Percentiles rank a stretch among this genome's conserved stretches.
These are phyloP conservation scores for Heteromeles arbutifolia DNA, from an alignment of 306 rosid species.

Conservation along the genomic window DNA sequence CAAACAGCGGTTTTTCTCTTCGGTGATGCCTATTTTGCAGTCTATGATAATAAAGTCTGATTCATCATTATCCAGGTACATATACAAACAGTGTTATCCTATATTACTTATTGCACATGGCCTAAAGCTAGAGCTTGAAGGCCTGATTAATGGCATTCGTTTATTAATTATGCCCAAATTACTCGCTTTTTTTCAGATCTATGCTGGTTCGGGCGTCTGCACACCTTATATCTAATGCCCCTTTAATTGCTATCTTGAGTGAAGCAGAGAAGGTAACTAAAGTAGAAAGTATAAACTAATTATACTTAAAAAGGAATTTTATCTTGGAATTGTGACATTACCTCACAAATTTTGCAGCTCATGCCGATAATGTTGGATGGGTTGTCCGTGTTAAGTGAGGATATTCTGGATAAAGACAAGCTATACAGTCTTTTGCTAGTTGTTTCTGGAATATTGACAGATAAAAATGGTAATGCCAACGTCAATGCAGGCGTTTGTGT, in stretches of 20 bases:
- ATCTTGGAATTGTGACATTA: conserved; percentile 12
- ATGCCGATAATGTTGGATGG: conserved; percentile 69
- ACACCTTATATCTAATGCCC: conserved; percentile 64
- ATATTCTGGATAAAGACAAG: conserved; percentile 54
- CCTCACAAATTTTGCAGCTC: conserved; percentile 55
- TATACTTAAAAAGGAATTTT: neutral
- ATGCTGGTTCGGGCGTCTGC: conserved; percentile 63
- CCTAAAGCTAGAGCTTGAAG: conserved; percentile 2
- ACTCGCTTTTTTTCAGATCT: conserved; percentile 44
- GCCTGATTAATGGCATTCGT: conserved; percentile 1
- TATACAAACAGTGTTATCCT: neutral
- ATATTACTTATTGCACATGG: conserved; percentile 4
- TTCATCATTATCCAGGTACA: conserved; percentile 63
- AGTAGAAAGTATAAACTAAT: neutral
- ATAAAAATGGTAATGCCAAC: conserved; percentile 57
- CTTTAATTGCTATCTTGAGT: conserved; percentile 52
- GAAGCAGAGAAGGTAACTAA: conserved; percentile 69
- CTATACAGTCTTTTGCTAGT: conserved; percentile 74
- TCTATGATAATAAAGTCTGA: conserved; percentile 49
- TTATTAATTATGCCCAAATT: conserved; percentile 7
- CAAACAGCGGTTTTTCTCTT: conserved; percentile 90
- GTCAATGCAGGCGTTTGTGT: neutral
- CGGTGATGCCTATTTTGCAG: conserved; percentile 70
- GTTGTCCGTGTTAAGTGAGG: conserved; percentile 53
- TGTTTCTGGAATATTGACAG: conserved; percentile 79